phyloP scores from a whole-genome alignment of 225 moss, liverwort and hornwort species.

The Sphagnum contortum region DNA sequence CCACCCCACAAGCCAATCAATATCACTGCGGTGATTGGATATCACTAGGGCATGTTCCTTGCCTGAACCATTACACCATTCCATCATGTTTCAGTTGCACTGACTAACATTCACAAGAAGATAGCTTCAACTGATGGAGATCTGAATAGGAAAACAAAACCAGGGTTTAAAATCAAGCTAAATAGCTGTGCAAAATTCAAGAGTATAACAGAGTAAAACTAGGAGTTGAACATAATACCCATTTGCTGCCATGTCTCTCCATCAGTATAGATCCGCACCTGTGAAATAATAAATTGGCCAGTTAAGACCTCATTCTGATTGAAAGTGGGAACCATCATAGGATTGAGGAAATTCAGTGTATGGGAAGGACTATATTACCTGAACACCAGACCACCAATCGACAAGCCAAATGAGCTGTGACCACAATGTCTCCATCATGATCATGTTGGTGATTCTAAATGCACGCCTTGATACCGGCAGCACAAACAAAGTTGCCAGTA shows the following conservation, averaged over 20 bases:
- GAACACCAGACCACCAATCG: slow-evolving; percentile 92
- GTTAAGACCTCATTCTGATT: not conserved
- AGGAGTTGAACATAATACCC: slow-evolving; percentile 25
- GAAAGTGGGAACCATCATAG: not conserved
- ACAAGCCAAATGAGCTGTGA: slow-evolving; percentile 92
- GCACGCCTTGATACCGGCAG: slow-evolving; percentile 65
- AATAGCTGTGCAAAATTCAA: too few species aligned
- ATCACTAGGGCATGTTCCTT: slow-evolving; percentile 87
- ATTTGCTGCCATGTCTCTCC: slow-evolving; percentile 43
- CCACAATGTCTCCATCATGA: slow-evolving; percentile 81
- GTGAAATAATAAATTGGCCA: slow-evolving; percentile 8
- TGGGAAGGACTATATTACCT: slow-evolving; percentile 22
- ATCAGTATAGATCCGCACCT: slow-evolving; percentile 66
- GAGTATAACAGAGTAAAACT: too few species aligned
- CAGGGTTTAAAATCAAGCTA: too few species aligned
- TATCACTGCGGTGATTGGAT: slow-evolving; percentile 85
- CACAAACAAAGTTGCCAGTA: slow-evolving; percentile 49
- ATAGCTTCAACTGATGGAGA: too few species aligned
- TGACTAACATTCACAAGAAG: too few species aligned
- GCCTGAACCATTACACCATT: slow-evolving; percentile 27
- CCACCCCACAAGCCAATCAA: slow-evolving; percentile 99
- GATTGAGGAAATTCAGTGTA: not conserved
- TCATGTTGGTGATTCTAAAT: slow-evolving; percentile 73
- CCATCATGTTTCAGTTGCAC: too few species aligned
- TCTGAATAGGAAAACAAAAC: too few species aligned